Conservation (phyloP, 352 stramenopile genomes). For the Phytopythium helicoides region DNA sequence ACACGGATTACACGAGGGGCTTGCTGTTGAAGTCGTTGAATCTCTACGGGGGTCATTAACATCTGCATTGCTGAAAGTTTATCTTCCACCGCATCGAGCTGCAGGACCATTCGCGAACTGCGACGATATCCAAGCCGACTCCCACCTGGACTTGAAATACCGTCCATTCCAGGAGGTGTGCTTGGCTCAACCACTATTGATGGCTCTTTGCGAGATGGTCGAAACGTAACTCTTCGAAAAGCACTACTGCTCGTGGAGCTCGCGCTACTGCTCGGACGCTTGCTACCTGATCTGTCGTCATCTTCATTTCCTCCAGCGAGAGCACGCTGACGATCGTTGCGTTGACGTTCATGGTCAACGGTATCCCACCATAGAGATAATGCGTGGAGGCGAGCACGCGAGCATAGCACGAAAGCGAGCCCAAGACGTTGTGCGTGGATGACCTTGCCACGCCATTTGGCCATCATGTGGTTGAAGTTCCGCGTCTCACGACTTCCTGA, state of each 20-base stretch:
- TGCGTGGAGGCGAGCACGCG: constrained; percentile 46
- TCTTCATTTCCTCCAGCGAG: constrained; percentile 5
- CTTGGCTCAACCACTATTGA: background rate
- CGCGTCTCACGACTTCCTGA: constrained; percentile 52
- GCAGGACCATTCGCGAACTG: constrained; percentile 17
- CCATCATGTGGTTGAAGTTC: constrained; percentile 79
- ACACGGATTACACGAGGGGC: constrained; percentile 65
- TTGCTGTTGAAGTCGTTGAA: constrained; percentile 66
- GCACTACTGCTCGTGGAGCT: background rate
- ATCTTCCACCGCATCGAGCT: constrained; percentile 57
- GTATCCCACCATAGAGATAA: constrained; percentile 65
- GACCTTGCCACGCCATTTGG: constrained; percentile 69
- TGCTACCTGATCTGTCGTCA: background rate
- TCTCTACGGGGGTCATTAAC: constrained; percentile 72
- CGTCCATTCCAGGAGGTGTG: background rate
- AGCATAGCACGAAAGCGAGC: constrained; percentile 47
- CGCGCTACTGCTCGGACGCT: background rate
- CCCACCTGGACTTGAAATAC: background rate
- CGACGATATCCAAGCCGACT: background rate
- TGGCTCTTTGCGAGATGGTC: background rate
- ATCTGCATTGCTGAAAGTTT: constrained; percentile 72
- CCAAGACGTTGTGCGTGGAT: constrained; percentile 61
- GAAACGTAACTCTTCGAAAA: background rate
- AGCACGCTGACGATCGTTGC: constrained; percentile 38
- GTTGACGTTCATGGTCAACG: constrained; percentile 65